Conservation (phyloP, 805 yeast genomes). For the Jamesozyma hellenica region DNA sequence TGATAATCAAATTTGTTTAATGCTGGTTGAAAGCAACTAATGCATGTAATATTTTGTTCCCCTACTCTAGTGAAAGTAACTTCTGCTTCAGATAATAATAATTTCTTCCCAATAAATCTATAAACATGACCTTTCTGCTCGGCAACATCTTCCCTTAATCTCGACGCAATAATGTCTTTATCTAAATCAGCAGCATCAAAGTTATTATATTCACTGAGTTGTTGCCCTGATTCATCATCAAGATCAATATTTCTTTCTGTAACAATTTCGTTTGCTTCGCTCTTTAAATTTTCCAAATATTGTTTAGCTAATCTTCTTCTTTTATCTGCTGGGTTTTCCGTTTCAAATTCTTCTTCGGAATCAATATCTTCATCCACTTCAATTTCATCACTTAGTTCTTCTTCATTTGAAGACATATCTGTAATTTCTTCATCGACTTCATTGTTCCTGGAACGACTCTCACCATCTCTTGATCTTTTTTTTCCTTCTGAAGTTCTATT, state of each 20-base stretch:
- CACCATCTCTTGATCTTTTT: conserved; percentile 19
- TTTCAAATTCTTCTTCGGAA: conserved; percentile 62
- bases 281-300: conserved; percentile 69
- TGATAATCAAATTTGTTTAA: conserved; percentile 24
- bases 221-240: conserved; percentile 9
- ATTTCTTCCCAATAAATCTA: conserved; percentile 47
- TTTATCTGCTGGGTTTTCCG: conserved; percentile 84
- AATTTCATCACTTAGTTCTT: conserved; percentile 30
- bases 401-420: conserved; percentile 39
- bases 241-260: conserved; percentile 7
- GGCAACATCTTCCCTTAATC: conserved; percentile 82
- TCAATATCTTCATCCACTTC: conserved; percentile 38
- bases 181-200: conserved; percentile 91
- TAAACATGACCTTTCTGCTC: conserved; percentile 80
- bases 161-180: conserved; percentile 67
- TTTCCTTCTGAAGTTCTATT: conserved; percentile 7
- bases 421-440: conserved; percentile 47
- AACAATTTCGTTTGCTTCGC: conserved; percentile 40
- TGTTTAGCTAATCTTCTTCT: conserved; percentile 90
- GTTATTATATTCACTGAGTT: conserved; percentile 33
- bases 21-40: conserved; percentile 30
- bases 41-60: conserved; percentile 43
- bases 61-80: conserved; percentile 48
- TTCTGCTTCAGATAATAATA: conserved; percentile 34
- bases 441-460: conserved; percentile 6